These are phyloP conservation scores for Xerophyta viscosa DNA, from an alignment of 106 monocot genomes.

Conservation along the genomic window DNA sequence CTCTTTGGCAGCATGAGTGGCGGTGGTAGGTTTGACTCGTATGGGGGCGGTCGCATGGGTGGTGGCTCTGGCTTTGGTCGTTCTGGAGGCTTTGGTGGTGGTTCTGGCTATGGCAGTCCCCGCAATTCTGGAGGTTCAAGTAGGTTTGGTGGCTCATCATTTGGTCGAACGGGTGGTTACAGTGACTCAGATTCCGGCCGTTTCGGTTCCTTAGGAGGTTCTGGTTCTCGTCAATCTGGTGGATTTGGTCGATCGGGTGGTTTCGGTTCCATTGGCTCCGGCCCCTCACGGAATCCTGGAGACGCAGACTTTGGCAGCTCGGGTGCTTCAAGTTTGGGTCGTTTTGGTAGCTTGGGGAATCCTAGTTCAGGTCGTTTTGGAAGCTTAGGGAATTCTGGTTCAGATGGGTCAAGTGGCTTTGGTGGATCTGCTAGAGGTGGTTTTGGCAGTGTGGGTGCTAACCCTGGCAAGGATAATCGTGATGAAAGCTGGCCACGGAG, in stretches of 20 bases:
- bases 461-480: not conserved
- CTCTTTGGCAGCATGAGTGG: constrained; percentile 43
- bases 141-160: constrained; percentile 15
- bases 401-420: not conserved
- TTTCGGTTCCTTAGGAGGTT: constrained; percentile 3
- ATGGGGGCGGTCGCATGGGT: constrained; percentile 25
- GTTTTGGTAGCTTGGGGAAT: not conserved
- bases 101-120: constrained; percentile 16
- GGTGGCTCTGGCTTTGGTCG: constrained; percentile 24
- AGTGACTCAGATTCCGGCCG: constrained; percentile 12
- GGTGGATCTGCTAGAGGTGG: constrained; percentile 2
- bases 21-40: constrained; percentile 27
- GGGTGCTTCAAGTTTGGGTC: not conserved
- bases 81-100: constrained; percentile 25
- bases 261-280: constrained; percentile 1
- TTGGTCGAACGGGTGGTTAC: constrained; percentile 9
- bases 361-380: not conserved
- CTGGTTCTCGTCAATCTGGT: constrained; percentile 1
- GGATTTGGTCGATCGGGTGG: constrained; percentile 2
- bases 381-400: not conserved
- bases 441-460: constrained; percentile 4
- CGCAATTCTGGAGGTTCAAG: constrained; percentile 18
- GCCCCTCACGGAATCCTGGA: not conserved
- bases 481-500: constrained; percentile 10
- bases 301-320: constrained; percentile 1